Evolutionary conservation across 352 stramenopile genomes (phyloP).

Genomic region (Phytophthora palmivora): DNA sequence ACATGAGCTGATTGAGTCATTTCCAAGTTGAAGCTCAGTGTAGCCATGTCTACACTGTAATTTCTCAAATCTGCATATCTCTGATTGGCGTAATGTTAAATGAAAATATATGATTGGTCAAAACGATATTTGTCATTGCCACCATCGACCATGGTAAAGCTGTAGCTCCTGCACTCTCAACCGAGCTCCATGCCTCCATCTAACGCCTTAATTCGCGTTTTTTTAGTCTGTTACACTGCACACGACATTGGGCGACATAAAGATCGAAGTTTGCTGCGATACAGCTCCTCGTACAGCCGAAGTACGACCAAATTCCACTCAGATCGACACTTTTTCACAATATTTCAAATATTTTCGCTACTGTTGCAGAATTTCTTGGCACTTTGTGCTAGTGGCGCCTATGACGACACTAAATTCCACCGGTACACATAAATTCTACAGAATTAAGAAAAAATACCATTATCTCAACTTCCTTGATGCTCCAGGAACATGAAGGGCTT

Average conservation of each 20-base stretch:
- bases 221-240: constrained; percentile 94
- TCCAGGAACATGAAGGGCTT: constrained; percentile 88
- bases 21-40: constrained; percentile 15
- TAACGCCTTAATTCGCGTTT: not conserved
- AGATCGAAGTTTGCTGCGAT: constrained; percentile 97
- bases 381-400: constrained; percentile 91
- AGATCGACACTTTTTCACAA: not conserved
- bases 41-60: constrained; percentile 26
- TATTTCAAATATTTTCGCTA: constrained; percentile 11
- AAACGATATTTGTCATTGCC: constrained; percentile 18
- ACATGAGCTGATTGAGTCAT: too few species aligned
- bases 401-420: constrained; percentile 93
- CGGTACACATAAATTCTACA: constrained; percentile 50
- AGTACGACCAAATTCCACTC: constrained; percentile 39
- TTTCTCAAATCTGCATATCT: not conserved
- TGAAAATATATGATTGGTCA: constrained; percentile 25
- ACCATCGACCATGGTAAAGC: constrained; percentile 29
- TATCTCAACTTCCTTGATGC: not conserved
- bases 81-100: constrained; percentile 3
- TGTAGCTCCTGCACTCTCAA: not conserved
- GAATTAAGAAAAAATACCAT: not conserved
- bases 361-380: constrained; percentile 95
- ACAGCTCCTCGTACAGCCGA: constrained; percentile 89
- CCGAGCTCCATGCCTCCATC: constrained; percentile 1
- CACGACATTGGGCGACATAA: constrained; percentile 95